Percentiles rank a stretch among this genome's conserved stretches.
These are phyloP conservation scores for Bremia lactucae DNA, from an alignment of 352 stramenopile species.

Conservation along the genomic window DNA sequence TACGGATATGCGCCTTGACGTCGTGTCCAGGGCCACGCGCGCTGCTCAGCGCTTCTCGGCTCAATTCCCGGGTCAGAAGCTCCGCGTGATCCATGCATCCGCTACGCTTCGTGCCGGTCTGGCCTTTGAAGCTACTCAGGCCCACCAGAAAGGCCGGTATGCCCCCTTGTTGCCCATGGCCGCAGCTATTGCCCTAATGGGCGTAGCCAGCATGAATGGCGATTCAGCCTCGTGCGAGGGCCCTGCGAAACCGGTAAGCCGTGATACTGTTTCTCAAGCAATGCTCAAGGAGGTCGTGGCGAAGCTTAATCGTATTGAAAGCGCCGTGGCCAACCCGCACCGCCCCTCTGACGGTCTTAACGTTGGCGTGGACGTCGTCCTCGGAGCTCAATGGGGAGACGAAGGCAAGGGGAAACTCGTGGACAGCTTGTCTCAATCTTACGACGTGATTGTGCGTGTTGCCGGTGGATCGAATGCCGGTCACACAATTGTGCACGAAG, in stretches of 20 bases:
- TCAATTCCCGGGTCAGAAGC: conserved; percentile 19
- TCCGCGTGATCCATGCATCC: conserved; percentile 17
- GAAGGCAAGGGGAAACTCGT: conserved; percentile 99
- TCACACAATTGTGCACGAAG: conserved; percentile 97
- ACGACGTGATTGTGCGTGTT: conserved; percentile 95
- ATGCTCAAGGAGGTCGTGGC: conserved; percentile 78
- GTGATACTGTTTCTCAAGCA: conserved; percentile 41
- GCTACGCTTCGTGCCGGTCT: conserved; percentile 34
- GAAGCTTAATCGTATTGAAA: conserved; percentile 84
- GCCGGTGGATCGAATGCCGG: conserved; percentile 96
- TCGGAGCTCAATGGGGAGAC: conserved; percentile 97
- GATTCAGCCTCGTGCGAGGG: conserved; percentile 23
- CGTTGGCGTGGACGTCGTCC: conserved; percentile 86
- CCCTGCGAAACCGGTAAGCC: conserved; percentile 26
- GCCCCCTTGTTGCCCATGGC: conserved; percentile 12
- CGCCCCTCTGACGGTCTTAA: conserved; percentile 57
- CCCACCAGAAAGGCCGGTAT: conserved; percentile 12
- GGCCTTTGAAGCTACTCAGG: conserved; percentile 31
- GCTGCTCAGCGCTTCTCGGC: conserved; percentile 32
- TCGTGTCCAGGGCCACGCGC: conserved; percentile 29
- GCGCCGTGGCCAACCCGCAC: conserved; percentile 72
- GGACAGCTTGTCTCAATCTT: conserved; percentile 87
- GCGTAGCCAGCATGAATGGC: conserved; percentile 19
- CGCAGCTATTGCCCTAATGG: conserved; percentile 19
- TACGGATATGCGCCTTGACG: conserved; percentile 41